These are phyloP conservation scores for Penicillium diatomitis DNA, from an alignment of 495 filamentous ascomycete species.

Conservation along the genomic window DNA sequence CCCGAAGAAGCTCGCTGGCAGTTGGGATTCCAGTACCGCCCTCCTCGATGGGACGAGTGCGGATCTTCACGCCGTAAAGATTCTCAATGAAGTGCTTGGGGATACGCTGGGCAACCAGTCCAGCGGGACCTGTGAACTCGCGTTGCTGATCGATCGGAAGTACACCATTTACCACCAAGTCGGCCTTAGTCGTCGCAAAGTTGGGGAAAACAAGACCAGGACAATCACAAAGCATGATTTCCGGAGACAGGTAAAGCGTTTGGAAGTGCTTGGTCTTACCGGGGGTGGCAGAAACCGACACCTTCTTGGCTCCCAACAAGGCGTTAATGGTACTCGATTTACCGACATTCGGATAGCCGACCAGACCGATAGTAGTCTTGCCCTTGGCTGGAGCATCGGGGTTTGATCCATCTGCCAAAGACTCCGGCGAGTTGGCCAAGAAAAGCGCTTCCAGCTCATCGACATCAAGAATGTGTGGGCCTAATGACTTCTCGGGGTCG, in stretches of 20 bases:
- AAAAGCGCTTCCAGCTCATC: conserved; percentile 90
- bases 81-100: conserved; percentile 87
- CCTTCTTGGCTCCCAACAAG: conserved; percentile 93
- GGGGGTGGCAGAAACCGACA: conserved; percentile 93
- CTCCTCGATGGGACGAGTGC: conserved; percentile 75
- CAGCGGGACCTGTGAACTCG: conserved; percentile 83
- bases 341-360: conserved; percentile 98
- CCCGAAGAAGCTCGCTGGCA: conserved; percentile 73
- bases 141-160: conserved; percentile 95
- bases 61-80: conserved; percentile 85
- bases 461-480: conserved; percentile 75
- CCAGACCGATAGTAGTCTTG: conserved; percentile 84
- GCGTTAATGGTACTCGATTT: conserved; percentile 99
- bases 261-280: conserved; percentile 99
- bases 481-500: conserved; percentile 30
- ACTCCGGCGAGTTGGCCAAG: conserved; percentile 59
- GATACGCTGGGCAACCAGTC: conserved; percentile 80
- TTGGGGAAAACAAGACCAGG: conserved; percentile 98
- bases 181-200: conserved; percentile 92
- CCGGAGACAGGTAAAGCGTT: conserved; percentile 85
- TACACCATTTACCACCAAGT: conserved; percentile 91
- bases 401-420: conserved; percentile 23
- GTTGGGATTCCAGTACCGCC: conserved; percentile 87
- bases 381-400: conserved; percentile 28
- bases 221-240: conserved; percentile 93